Percentiles rank a stretch among this genome's conserved stretches.
Conservation (phyloP, 805 yeast species). For the Phaffomyces thermotolerans region DNA sequence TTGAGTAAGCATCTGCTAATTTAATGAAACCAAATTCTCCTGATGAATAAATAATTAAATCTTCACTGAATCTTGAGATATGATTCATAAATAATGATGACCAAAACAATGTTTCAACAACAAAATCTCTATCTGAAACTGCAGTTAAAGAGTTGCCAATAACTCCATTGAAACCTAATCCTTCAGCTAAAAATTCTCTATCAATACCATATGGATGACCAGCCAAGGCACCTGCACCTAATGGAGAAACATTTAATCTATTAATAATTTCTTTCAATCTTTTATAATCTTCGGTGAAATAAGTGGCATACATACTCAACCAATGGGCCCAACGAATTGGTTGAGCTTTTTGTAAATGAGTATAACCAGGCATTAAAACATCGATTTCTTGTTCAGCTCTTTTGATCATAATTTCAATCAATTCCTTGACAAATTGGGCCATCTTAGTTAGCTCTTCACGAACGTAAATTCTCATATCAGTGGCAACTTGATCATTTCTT, state of each 20-base stretch:
- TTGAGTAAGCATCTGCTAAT: slow-evolving; percentile 95
- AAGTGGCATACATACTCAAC: slow-evolving; percentile 91
- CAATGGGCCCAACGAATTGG: slow-evolving; percentile 99
- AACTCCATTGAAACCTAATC: slow-evolving; percentile 73
- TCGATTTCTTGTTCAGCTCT: slow-evolving; percentile 86
- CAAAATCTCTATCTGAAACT: slow-evolving; percentile 95
- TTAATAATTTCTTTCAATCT: slow-evolving; percentile 73
- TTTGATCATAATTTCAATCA: slow-evolving; percentile 58
- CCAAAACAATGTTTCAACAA: slow-evolving; percentile 95
- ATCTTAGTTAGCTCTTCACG: slow-evolving; percentile 64
- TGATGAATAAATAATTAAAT: slow-evolving; percentile 89
- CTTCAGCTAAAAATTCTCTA: slow-evolving; percentile 78
- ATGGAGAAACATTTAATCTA: slow-evolving; percentile 82
- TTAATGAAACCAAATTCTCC: slow-evolving; percentile 95
- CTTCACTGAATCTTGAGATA: slow-evolving; percentile 90
- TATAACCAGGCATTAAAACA: slow-evolving; percentile 96
- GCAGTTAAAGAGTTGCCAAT: slow-evolving; percentile 97
- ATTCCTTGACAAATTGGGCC: slow-evolving; percentile 45
- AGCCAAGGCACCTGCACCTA: slow-evolving; percentile 97
- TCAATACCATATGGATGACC: slow-evolving; percentile 99
- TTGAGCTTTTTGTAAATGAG: slow-evolving; percentile 95
- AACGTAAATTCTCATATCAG: slow-evolving; percentile 95
- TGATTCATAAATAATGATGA: slow-evolving; percentile 91
- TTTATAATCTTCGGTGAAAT: slow-evolving; percentile 83
- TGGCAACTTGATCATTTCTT: slow-evolving; percentile 97